Base-by-base conservation (phyloP, 306 rosid genomes). In the Quercus alba region DNA sequence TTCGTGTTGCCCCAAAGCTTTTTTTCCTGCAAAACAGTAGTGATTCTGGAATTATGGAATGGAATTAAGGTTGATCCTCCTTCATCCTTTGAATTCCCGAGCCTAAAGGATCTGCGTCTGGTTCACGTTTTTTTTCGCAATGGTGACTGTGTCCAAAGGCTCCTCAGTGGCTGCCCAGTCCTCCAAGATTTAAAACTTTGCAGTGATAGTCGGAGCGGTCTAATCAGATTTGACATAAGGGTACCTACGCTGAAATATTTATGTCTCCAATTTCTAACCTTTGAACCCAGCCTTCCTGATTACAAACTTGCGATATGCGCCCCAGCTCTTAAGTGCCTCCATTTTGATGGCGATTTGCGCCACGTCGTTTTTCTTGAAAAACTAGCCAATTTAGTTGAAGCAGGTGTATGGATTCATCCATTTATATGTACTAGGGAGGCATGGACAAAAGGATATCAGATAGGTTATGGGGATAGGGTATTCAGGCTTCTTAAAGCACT, bases 81-180 rank as follows among this genome's bases (percentile, higher is more conserved):
- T 1, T 57, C 21, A 10, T 52, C 30, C 17, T n/a, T 80, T 14
- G 54, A 31, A 5, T 66, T 80, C 38, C 78, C 75, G 5, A 63
- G 62, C 25, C 78, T 80, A 19, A 80, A 80, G 46, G 55, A 73
- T 67, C 28, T 64, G 31, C 23, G 26, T 57, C 63, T 57, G 7
- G 19, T 57, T 19, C 25, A 23, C 11, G 31, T 59, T 59, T 18
- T 5, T 20, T 59, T 18, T 21, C 4, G 3, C 26, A 2, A 59
- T 19, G 66, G 20, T 21, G 25, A 59, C 26, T 59, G 28, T 59
- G 20, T 59, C 28, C 23, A 19, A 18, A 21, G 66, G 3, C 26
- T 59, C 26, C 23, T 59, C 14, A n/a, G 13, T 59, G 25, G 66
- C 28, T 59, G 66, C 26, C 17, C 66, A 19, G 66, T 12, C 26